phyloP scores from a whole-genome alignment of 2,329 filamentous ascomycete species.

The Trichoderma oligosporum region DNA sequence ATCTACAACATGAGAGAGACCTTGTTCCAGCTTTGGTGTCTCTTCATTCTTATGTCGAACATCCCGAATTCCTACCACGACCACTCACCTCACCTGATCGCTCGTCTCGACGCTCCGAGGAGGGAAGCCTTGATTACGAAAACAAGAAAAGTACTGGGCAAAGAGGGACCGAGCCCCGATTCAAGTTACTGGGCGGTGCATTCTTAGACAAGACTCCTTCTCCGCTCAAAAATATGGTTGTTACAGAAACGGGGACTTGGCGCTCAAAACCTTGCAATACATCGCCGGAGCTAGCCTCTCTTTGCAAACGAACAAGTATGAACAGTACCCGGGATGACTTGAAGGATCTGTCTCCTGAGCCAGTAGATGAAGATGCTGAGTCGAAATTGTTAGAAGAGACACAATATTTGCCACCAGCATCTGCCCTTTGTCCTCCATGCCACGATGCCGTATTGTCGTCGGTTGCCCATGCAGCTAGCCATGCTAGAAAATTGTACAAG shows the following conservation, averaged over 20 bases:
- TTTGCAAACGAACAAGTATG: neutral
- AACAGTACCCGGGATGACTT: too few species aligned
- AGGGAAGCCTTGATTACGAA: neutral
- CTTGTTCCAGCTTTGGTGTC: neutral
- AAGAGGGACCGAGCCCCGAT: neutral
- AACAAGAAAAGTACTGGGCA: neutral
- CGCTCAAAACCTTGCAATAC: neutral
- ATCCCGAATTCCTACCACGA: slow-evolving; percentile 11
- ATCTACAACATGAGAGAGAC: neutral
- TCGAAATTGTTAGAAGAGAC: neutral
- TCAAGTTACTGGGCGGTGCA: slow-evolving; percentile 4
- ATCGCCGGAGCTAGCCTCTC: neutral
- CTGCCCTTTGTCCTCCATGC: neutral
- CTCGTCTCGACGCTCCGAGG: neutral
- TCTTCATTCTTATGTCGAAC: neutral
- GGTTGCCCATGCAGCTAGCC: neutral
- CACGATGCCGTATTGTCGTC: neutral
- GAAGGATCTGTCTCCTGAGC: neutral
- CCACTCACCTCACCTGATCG: slow-evolving; percentile 7
- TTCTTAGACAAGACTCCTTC: slow-evolving; percentile 1
- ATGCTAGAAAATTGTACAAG: neutral
- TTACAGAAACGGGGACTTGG: slow-evolving; percentile 8
- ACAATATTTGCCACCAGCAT: neutral
- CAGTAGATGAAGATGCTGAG: neutral
- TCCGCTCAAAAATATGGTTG: slow-evolving; percentile 13